Percentiles rank a stretch among this genome's conserved stretches.
Evolutionary conservation across 495 filamentous ascomycete genomes (phyloP).

Genomic region (Aspergillus diversus): DNA sequence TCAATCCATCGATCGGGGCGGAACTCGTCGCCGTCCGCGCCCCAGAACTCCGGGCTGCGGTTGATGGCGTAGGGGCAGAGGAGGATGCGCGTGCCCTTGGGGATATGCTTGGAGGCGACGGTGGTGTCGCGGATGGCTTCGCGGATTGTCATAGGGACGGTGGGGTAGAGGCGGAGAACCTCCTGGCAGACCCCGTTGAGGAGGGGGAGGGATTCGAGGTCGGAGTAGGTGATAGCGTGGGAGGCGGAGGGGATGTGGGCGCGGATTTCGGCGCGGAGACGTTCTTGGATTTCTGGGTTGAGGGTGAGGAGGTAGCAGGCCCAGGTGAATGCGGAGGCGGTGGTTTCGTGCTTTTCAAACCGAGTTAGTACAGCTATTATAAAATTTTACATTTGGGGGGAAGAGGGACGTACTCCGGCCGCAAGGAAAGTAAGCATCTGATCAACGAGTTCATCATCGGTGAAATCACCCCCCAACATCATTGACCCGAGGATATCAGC

Average conservation of each 20-base stretch:
- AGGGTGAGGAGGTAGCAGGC: constrained; percentile 52
- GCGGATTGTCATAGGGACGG: constrained; percentile 54
- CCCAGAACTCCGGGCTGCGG: constrained; percentile 45
- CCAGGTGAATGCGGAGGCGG: constrained; percentile 57
- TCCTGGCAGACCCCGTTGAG: constrained; percentile 58
- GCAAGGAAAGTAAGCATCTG: constrained; percentile 60
- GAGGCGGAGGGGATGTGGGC: constrained; percentile 38
- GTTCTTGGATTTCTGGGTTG: constrained; percentile 49
- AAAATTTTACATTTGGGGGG: not conserved
- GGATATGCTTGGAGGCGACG: constrained; percentile 47
- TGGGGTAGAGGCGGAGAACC: constrained; percentile 53
- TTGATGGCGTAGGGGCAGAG: constrained; percentile 51
- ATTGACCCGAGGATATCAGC: constrained; percentile 70
- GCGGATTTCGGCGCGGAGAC: constrained; percentile 53
- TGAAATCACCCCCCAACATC: constrained; percentile 58
- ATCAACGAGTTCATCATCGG: constrained; percentile 54
- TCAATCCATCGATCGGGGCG: constrained; percentile 55
- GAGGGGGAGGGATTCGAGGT: constrained; percentile 54
- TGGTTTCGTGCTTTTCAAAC: constrained; percentile 53
- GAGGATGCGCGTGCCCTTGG: constrained; percentile 48
- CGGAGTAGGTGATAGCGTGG: constrained; percentile 33
- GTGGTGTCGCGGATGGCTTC: constrained; percentile 49
- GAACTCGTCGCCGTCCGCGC: constrained; percentile 44
- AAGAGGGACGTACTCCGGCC: constrained; percentile 40
- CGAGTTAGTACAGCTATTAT: constrained; percentile 22